Evolutionary conservation across 805 yeast genomes (phyloP).

Genomic region (Wickerhamomyces queroliae): DNA sequence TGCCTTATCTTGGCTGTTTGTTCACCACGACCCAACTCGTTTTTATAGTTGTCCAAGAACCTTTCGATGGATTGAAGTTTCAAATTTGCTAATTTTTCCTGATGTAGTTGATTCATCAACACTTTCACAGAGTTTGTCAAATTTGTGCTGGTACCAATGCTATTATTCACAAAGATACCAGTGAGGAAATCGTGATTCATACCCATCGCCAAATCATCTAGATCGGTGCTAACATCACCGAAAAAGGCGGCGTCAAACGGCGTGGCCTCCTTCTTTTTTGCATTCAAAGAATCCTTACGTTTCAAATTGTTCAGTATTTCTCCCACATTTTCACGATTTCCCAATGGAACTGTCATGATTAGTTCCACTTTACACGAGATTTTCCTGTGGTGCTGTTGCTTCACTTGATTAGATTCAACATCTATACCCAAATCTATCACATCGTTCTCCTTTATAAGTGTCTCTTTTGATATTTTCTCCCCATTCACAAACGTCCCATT

Average conservation of each 20-base stretch:
- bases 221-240: slow-evolving; percentile 44
- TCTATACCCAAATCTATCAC: slow-evolving; percentile 92
- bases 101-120: slow-evolving; percentile 48
- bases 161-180: slow-evolving; percentile 55
- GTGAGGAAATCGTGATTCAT: slow-evolving; percentile 40
- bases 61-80: slow-evolving; percentile 47
- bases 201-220: slow-evolving; percentile 48
- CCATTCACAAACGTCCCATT: slow-evolving; percentile 94
- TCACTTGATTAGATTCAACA: slow-evolving; percentile 46
- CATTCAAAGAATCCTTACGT: slow-evolving; percentile 1
- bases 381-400: slow-evolving; percentile 67
- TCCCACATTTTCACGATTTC: slow-evolving; percentile 14
- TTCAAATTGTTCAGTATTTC: slow-evolving; percentile 9
- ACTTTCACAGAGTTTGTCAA: slow-evolving; percentile 51
- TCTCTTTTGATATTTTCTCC: slow-evolving; percentile 50
- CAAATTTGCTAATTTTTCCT: slow-evolving; percentile 53
- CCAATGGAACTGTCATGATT: slow-evolving; percentile 44
- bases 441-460: slow-evolving; percentile 73
- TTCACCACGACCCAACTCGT: slow-evolving; percentile 6
- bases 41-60: slow-evolving; percentile 46
- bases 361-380: slow-evolving; percentile 81
- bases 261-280: slow-evolving; percentile 18
- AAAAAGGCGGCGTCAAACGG: slow-evolving; percentile 57
- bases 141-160: slow-evolving; percentile 49
- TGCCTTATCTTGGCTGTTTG: not conserved